A percentile compares a stretch with the other conserved stretches of the same genome.
Evolutionary conservation across 1,284 basidiomycete genomes (phyloP).

Genomic region (Mycena citricolor): DNA sequence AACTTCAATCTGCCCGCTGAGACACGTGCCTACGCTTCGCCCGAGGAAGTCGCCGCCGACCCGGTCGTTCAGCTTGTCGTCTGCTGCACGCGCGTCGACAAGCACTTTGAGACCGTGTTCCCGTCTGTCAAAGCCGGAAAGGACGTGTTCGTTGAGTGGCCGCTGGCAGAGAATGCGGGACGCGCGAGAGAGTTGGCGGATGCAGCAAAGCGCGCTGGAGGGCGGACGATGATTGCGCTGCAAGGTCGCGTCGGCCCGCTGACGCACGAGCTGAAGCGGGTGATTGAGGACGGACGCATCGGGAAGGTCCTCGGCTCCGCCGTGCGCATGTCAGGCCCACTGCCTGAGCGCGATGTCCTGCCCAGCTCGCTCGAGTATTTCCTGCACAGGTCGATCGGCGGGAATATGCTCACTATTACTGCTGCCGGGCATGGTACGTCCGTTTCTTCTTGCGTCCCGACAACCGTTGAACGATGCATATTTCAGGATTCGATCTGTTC

Average conservation of each 20-base stretch:
- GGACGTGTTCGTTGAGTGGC: constrained; percentile 15
- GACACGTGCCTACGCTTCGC: constrained; percentile 5
- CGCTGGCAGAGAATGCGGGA: constrained; percentile 4
- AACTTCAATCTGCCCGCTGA: neutral
- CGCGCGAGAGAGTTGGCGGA: constrained; percentile 1
- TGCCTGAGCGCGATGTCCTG: constrained; percentile 3
- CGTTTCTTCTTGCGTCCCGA: too few relatives aligned
- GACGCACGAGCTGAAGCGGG: neutral
- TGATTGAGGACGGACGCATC: constrained; percentile 9
- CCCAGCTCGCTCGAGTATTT: constrained; percentile 10
- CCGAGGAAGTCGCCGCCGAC: constrained; percentile 8
- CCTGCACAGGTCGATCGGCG: constrained; percentile 6
- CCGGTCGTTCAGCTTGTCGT: constrained; percentile 14
- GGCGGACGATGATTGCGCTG: constrained; percentile 9
- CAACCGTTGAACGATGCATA: too few relatives aligned
- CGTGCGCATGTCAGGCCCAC: neutral
- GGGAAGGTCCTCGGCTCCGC: constrained; percentile 12
- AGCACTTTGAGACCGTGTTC: constrained; percentile 4
- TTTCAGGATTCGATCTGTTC: constrained; percentile 9
- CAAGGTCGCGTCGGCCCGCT: constrained; percentile 13
- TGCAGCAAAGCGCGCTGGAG: neutral
- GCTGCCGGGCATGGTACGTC: constrained; percentile 17
- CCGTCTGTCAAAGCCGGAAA: constrained; percentile 8
- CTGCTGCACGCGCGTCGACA: constrained; percentile 16
- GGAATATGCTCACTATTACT: constrained; percentile 11